Percentiles rank a stretch among this genome's conserved stretches.
These are phyloP conservation scores for Vitis cinerea DNA, from an alignment of 164 flowering plant species.

Conservation along the genomic window DNA sequence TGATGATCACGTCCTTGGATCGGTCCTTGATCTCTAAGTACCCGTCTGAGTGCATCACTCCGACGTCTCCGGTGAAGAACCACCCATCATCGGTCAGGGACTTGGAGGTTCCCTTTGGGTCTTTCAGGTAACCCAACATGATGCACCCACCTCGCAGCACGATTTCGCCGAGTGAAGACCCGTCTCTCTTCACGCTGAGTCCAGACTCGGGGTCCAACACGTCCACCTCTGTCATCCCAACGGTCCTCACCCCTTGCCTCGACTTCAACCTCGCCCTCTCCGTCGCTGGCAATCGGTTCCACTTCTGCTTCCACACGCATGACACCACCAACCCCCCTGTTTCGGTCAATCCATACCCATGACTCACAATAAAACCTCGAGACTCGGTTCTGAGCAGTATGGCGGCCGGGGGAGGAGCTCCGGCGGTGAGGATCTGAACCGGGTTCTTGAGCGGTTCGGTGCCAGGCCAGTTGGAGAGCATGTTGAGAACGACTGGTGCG, in stretches of 20 bases:
- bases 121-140: slow-evolving; percentile 35
- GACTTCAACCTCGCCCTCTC: slow-evolving; percentile 33
- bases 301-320: slow-evolving; percentile 30
- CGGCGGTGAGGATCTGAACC: slow-evolving; percentile 27
- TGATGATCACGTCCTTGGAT: slow-evolving; percentile 32
- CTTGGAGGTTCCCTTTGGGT: slow-evolving; percentile 21
- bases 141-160: slow-evolving; percentile 24
- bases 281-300: slow-evolving; percentile 25
- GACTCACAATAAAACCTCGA: slow-evolving; percentile 29
- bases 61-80: slow-evolving; percentile 32
- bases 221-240: slow-evolving; percentile 19
- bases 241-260: slow-evolving; percentile 31
- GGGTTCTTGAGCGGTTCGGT: slow-evolving; percentile 6
- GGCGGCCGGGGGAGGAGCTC: slow-evolving; percentile 29
- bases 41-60: slow-evolving; percentile 32
- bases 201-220: slow-evolving; percentile 27
- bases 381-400: slow-evolving; percentile 28
- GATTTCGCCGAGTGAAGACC: slow-evolving; percentile 27
- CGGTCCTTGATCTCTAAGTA: slow-evolving; percentile 35
- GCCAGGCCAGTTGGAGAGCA: slow-evolving; percentile 17
- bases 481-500: slow-evolving; percentile 28
- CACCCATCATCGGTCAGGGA: slow-evolving; percentile 22
- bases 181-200: slow-evolving; percentile 21
- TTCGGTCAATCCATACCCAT: slow-evolving; percentile 36
- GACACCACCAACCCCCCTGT: slow-evolving; percentile 25